A percentile compares a stretch with the other conserved stretches of the same genome.
Evolutionary conservation across 805 yeast genomes (phyloP).

Genomic region (Myxozyma melibiosi): DNA sequence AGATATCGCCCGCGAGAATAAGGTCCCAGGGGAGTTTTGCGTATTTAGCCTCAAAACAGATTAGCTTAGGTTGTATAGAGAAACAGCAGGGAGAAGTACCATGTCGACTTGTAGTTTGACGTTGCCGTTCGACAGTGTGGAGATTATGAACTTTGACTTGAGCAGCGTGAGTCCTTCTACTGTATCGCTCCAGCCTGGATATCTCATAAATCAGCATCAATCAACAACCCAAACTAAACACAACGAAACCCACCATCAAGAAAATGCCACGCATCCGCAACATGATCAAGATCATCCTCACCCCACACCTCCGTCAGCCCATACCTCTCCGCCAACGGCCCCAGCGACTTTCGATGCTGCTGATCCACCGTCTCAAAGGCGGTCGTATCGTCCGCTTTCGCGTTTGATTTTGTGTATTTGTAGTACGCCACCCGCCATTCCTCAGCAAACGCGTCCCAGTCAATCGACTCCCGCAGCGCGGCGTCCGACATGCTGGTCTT

Average conservation of each 20-base stretch:
- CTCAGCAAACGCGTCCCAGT: slow-evolving; percentile 21
- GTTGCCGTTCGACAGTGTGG: slow-evolving; percentile 31
- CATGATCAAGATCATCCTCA: slow-evolving; percentile 18
- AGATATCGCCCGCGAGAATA: slow-evolving; percentile 28
- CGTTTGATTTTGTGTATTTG: slow-evolving; percentile 9
- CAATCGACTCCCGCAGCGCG: neutral
- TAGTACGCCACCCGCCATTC: slow-evolving; percentile 30
- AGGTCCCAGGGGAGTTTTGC: slow-evolving; percentile 32
- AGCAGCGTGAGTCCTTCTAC: slow-evolving; percentile 26
- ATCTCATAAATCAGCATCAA: neutral
- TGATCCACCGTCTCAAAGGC: slow-evolving; percentile 23
- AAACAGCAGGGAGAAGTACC: slow-evolving; percentile 6
- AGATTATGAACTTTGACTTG: slow-evolving; percentile 25
- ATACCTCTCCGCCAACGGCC: slow-evolving; percentile 12
- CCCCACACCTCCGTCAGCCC: slow-evolving; percentile 12
- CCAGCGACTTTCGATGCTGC: slow-evolving; percentile 15
- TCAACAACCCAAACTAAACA: neutral
- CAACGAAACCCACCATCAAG: slow-evolving; percentile 14
- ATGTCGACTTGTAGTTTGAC: slow-evolving; percentile 27
- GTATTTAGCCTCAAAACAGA: slow-evolving; percentile 24
- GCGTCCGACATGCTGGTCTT: neutral
- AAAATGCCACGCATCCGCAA: slow-evolving; percentile 29
- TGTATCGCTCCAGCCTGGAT: slow-evolving; percentile 29
- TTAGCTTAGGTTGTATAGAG: neutral
- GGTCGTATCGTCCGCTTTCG: neutral